Conservation (phyloP, 768 basidiomycete genomes). For the Obba rivulosa region DNA sequence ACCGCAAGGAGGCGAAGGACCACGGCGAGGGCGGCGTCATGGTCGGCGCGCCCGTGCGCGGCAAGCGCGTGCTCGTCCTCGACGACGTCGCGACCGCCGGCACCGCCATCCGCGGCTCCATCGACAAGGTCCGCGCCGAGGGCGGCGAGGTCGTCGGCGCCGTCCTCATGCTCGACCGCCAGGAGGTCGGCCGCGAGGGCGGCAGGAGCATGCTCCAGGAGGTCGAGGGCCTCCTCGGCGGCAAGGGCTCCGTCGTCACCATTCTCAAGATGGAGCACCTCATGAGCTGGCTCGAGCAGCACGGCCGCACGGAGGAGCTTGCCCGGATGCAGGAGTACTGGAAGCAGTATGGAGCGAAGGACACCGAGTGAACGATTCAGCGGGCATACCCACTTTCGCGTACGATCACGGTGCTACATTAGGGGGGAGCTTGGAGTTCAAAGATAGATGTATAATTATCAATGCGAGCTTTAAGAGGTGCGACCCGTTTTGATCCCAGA, state of each 20-base stretch:
- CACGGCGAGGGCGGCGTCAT: slow-evolving; percentile 94
- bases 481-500: too few species aligned
- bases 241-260: slow-evolving; percentile 65
- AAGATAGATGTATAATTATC: too few species aligned
- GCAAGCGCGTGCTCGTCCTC: slow-evolving; percentile 78
- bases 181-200: slow-evolving; percentile 70
- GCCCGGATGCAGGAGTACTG: slow-evolving; percentile 73
- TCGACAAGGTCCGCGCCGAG: slow-evolving; percentile 59
- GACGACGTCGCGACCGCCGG: slow-evolving; percentile 97
- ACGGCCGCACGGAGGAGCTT: slow-evolving; percentile 59
- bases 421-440: too few species aligned
- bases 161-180: slow-evolving; percentile 79
- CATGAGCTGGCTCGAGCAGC: slow-evolving; percentile 74
- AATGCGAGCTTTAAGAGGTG: too few species aligned
- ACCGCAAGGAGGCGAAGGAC: slow-evolving; percentile 92
- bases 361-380: neutral
- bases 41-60: slow-evolving; percentile 81
- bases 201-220: slow-evolving; percentile 77
- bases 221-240: slow-evolving; percentile 66
- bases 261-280: slow-evolving; percentile 85
- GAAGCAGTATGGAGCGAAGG: slow-evolving; percentile 62
- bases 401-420: too few species aligned
- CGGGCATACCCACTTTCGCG: too few species aligned
- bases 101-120: slow-evolving; percentile 81
- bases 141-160: slow-evolving; percentile 88